Evolutionary conservation across 148 eudicot genomes (phyloP), one percentile per base, ranked within the genome.

Genomic region (Rhododendron mucronatum): DNA sequence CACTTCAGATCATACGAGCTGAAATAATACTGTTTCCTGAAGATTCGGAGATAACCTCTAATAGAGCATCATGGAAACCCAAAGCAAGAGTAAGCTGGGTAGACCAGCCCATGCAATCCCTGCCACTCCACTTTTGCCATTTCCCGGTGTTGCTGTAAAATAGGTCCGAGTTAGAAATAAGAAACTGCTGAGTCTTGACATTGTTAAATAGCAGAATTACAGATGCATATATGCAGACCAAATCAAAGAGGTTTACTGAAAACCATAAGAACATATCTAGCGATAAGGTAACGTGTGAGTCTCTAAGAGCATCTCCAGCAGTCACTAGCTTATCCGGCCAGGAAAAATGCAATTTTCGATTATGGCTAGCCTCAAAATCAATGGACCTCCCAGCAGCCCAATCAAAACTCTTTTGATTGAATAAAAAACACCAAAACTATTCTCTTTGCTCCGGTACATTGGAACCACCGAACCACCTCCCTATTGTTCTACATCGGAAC

Each of bases 21-120:
- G 35, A 26, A 51, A 21, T 30, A 41, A 41, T 45, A 21, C 33
- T 44, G 35, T 12, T 20, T 14, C 5, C 51, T 3, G 51, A 45
- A 44, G 53, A 74, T 44, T 44, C 26, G 33, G 37, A 71, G 44
- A 55, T 18, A 5, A 9, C 11, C n/a, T 18, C 41, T 75, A 53
- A 55, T 78, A 79, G 71, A 23, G 51, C 37, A 44, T 28, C 77
- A 85, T 59, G 12, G 76, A 79, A 61, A 57, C 61, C 75, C 57
- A 78, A 78, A 78, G 2, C 37, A 85, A 78, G 37, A 85, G 48
- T 47, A 85, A 15, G 67, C 83, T 23, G 15, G 41, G 37, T 3
- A 61, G 15, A 35, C 83, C 87, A 37, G 82, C 30, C 71, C 57
- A 85, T 39, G 76, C 83, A 41, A 85, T 78, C 44, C 55, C 61